Percentiles rank a stretch among this genome's conserved stretches.
Conservation (phyloP, 805 yeast genomes). For the Millerozyma miso region DNA sequence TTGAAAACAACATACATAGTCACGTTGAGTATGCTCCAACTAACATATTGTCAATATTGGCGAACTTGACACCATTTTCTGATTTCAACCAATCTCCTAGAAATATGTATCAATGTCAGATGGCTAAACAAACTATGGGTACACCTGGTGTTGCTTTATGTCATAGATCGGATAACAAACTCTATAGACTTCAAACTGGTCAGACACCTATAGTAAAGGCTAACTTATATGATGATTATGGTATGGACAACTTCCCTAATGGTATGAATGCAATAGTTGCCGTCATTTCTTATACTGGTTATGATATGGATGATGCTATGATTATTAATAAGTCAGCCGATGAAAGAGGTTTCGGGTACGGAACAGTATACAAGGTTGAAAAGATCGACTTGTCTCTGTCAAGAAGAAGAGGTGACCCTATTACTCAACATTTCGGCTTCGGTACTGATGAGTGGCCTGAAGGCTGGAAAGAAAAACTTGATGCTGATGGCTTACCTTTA, state of each 20-base stretch:
- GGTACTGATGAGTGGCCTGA: slow-evolving; percentile 93
- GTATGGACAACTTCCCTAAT: slow-evolving; percentile 97
- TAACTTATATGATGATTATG: slow-evolving; percentile 87
- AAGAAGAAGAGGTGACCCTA: slow-evolving; percentile 89
- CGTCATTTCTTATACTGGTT: slow-evolving; percentile 96
- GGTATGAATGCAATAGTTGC: slow-evolving; percentile 99
- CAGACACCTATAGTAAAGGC: slow-evolving; percentile 98
- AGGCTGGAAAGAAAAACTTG: slow-evolving; percentile 83
- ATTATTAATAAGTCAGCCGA: slow-evolving; percentile 95
- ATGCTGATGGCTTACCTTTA: slow-evolving; percentile 87
- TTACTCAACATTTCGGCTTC: slow-evolving; percentile 90
- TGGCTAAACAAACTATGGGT: slow-evolving; percentile 99
- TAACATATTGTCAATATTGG: slow-evolving; percentile 87
- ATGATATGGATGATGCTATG: slow-evolving; percentile 99
- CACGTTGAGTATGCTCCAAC: slow-evolving; percentile 97
- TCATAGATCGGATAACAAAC: slow-evolving; percentile 91
- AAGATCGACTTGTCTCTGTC: slow-evolving; percentile 75
- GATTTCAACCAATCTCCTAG: slow-evolving; percentile 99
- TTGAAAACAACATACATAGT: slow-evolving; percentile 71
- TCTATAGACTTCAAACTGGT: slow-evolving; percentile 89
- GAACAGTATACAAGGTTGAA: slow-evolving; percentile 93
- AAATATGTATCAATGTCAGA: slow-evolving; percentile 99
- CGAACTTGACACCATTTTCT: slow-evolving; percentile 95
- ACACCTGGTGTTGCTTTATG: slow-evolving; percentile 95
- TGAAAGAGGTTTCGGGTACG: slow-evolving; percentile 97